Conservation (phyloP, 202 grass and related monocot genomes). For the Cymbopogon flexuosus region DNA sequence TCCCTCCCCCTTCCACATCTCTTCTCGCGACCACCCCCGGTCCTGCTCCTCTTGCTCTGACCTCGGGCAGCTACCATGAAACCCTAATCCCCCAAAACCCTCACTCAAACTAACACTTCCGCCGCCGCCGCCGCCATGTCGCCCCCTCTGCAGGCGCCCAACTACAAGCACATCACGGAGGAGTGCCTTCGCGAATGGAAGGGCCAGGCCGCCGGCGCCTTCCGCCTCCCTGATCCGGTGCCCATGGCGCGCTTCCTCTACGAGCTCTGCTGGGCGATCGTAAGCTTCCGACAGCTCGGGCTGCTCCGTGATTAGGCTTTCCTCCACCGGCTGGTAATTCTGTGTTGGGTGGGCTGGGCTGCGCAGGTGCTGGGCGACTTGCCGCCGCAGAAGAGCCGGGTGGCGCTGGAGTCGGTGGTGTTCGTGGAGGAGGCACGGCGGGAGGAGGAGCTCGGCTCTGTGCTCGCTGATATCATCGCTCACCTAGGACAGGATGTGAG, state of each 20-base stretch:
- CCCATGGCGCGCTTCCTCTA: constrained; percentile 92
- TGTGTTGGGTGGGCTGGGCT: constrained; percentile 18
- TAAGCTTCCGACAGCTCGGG: constrained; percentile 31
- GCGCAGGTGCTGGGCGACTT: constrained; percentile 74
- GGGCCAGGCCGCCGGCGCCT: constrained; percentile 47
- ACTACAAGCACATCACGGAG: constrained; percentile 68
- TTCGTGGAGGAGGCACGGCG: constrained; percentile 59
- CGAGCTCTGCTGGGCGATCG: constrained; percentile 92
- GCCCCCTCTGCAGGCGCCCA: constrained; percentile 50
- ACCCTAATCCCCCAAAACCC: constrained; percentile 43
- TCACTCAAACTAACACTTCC: not conserved
- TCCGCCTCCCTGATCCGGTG: constrained; percentile 69
- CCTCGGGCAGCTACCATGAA: constrained; percentile 42
- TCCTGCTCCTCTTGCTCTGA: not conserved
- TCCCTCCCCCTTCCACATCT: no score
- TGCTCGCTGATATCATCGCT: constrained; percentile 81
- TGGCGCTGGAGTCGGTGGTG: constrained; percentile 71
- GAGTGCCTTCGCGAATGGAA: constrained; percentile 95
- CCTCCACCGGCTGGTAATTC: not conserved
- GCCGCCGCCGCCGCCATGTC: constrained; percentile 33
- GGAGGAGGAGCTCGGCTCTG: constrained; percentile 63
- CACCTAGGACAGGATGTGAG: constrained; percentile 96
- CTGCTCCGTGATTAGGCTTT: constrained; percentile 28
- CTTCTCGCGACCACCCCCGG: not conserved
- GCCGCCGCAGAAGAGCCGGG: constrained; percentile 66